phyloP scores from a whole-genome alignment of 2,329 filamentous ascomycete species.

The Fusarium poae region DNA sequence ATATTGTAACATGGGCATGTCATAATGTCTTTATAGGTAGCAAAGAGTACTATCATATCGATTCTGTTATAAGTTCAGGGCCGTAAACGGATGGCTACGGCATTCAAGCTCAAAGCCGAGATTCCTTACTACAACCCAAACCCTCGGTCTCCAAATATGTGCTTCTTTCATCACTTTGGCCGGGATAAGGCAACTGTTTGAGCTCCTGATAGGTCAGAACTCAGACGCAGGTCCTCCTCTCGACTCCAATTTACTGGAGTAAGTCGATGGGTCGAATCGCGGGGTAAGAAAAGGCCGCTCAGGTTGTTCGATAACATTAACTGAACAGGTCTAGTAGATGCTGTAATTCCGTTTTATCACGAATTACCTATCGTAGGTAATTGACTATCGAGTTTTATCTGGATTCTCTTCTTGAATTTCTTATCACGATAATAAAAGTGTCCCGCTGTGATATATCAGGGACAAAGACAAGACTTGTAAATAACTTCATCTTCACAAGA shows the following conservation, averaged over 20 bases:
- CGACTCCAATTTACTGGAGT: constrained; percentile 8
- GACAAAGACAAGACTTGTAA: not conserved
- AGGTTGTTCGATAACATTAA: not conserved
- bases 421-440: not conserved
- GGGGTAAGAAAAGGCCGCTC: constrained; percentile 39
- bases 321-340: not conserved
- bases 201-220: constrained; percentile 33
- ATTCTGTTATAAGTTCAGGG: not conserved
- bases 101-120: constrained; percentile 5
- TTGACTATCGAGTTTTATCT: not conserved
- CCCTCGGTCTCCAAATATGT: constrained; percentile 1
- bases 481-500: constrained; percentile 4
- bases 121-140: not conserved
- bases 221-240: not conserved
- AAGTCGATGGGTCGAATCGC: constrained; percentile 13
- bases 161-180: constrained; percentile 23
- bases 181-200: constrained; percentile 29
- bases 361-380: not conserved
- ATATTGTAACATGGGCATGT: not conserved
- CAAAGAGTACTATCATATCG: not conserved
- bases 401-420: not conserved
- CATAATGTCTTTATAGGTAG: not conserved
- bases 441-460: not conserved
- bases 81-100: not conserved
- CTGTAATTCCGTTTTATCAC: not conserved